Evolutionary conservation across 2,329 filamentous ascomycete species (phyloP).

Genomic region (Lasiodiplodia sp.): DNA sequence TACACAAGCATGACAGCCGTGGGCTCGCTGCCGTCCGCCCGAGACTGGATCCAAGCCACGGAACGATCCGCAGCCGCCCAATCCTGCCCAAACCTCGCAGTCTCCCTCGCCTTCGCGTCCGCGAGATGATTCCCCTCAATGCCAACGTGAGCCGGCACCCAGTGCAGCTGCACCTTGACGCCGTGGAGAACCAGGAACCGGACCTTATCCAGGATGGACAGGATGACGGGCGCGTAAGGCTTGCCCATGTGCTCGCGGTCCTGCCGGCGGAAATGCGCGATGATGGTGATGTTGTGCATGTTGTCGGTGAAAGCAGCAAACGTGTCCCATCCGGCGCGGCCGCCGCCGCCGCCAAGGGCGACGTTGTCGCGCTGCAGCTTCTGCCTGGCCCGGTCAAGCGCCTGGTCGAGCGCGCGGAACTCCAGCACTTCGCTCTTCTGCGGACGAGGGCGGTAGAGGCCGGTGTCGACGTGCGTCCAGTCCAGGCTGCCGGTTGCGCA

Average conservation of each 20-base stretch:
- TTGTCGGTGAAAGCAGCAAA: background rate
- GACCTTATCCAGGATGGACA: background rate
- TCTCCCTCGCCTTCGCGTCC: background rate
- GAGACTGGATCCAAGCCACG: background rate
- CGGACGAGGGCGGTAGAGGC: background rate
- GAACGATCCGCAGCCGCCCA: background rate
- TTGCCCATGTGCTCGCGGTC: background rate
- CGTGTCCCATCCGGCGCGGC: background rate
- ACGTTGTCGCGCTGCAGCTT: constrained; percentile 2
- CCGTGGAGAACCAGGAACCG: background rate
- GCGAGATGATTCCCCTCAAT: background rate
- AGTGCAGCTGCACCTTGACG: constrained; percentile 6
- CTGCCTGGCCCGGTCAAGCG: background rate
- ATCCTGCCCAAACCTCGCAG: background rate
- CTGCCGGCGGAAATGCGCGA: background rate
- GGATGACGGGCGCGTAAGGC: background rate
- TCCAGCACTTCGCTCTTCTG: background rate
- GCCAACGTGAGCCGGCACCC: background rate
- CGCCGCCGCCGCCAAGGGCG: background rate
- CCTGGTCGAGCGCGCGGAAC: background rate
- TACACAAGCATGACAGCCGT: background rate
- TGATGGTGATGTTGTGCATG: background rate
- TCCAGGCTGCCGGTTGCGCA: background rate
- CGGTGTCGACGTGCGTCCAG: background rate
- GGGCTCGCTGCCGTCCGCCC: background rate